phyloP scores from a whole-genome alignment of 495 filamentous ascomycete species.

The Penicillium paradoxum region DNA sequence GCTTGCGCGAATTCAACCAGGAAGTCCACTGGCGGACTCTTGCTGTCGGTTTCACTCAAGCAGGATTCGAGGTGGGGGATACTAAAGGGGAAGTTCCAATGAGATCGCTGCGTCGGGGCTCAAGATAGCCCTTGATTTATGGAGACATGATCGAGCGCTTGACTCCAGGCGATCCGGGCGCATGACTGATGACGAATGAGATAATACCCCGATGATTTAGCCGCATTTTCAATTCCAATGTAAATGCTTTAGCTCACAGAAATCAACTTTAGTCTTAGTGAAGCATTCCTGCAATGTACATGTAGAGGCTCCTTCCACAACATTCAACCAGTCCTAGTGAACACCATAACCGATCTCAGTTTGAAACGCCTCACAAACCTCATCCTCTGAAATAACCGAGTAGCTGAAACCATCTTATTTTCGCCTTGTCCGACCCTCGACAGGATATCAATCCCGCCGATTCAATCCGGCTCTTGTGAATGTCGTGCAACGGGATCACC shows the following conservation, averaged over 20 bases:
- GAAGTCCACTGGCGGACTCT: conserved; percentile 70
- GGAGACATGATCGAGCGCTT: not conserved
- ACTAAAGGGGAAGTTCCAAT: conserved; percentile 5
- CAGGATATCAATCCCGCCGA: conserved; percentile 6
- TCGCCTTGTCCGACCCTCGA: conserved; percentile 4
- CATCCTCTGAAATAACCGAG: not conserved
- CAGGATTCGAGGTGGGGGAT: conserved; percentile 67
- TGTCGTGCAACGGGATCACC: not conserved
- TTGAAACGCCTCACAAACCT: not conserved
- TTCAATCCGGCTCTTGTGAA: not conserved
- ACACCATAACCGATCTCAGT: not conserved
- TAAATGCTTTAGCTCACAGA: not conserved
- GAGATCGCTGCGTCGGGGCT: not conserved
- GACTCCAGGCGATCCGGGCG: not conserved
- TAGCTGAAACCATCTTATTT: conserved; percentile 1
- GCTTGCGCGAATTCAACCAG: conserved; percentile 64
- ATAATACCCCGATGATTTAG: conserved; percentile 17
- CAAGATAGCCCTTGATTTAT: not conserved
- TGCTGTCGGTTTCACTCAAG: conserved; percentile 65
- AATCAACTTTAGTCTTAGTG: not conserved
- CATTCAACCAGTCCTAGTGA: not conserved
- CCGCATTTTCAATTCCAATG: not conserved
- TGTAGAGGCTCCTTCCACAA: not conserved
- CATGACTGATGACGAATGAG: conserved; percentile 18
- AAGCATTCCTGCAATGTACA: not conserved